Evolutionary conservation across 1,139 yeast species (phyloP).

Genomic region (Sugiyamaella japonica): DNA sequence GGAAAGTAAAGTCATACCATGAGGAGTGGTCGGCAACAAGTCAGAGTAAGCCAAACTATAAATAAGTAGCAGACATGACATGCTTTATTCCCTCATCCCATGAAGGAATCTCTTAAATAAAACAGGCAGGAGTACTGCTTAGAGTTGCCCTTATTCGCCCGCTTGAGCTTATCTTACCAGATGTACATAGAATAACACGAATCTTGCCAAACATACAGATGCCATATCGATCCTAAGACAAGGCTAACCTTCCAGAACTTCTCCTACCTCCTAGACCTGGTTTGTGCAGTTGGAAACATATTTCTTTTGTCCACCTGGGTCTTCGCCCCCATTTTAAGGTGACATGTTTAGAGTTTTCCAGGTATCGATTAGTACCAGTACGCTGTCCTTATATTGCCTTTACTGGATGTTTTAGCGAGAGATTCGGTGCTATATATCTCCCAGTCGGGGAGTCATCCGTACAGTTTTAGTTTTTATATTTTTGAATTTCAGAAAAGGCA

Average conservation of each 20-base stretch:
- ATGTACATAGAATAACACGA: slow-evolving; percentile 6
- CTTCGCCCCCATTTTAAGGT: slow-evolving; percentile 1
- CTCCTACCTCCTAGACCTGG: slow-evolving; percentile 12
- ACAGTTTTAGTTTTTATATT: slow-evolving; percentile 12
- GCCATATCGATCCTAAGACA: slow-evolving; percentile 7
- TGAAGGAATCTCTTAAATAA: slow-evolving; percentile 2
- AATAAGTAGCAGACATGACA: slow-evolving; percentile 5
- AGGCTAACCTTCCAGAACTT: slow-evolving; percentile 10
- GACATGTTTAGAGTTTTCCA: slow-evolving; percentile 10
- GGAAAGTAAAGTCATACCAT: neutral
- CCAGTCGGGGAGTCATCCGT: slow-evolving; percentile 4
- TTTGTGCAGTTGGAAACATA: slow-evolving; percentile 9
- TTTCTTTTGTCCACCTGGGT: slow-evolving; percentile 6
- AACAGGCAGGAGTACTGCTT: slow-evolving; percentile 9
- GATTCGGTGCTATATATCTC: slow-evolving; percentile 13
- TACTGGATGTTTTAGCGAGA: slow-evolving; percentile 14
- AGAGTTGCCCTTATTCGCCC: slow-evolving; percentile 13
- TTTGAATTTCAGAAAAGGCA: slow-evolving; percentile 12
- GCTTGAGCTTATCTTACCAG: slow-evolving; percentile 18
- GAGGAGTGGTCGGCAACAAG: neutral
- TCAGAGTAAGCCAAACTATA: slow-evolving; percentile 7
- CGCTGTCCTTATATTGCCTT: slow-evolving; percentile 10
- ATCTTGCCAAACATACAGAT: slow-evolving; percentile 9
- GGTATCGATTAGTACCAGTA: slow-evolving; percentile 12
- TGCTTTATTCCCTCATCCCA: slow-evolving; percentile 12